Conservation (phyloP, 2,329 filamentous ascomycete genomes). For the Leptographium wingfieldii region DNA sequence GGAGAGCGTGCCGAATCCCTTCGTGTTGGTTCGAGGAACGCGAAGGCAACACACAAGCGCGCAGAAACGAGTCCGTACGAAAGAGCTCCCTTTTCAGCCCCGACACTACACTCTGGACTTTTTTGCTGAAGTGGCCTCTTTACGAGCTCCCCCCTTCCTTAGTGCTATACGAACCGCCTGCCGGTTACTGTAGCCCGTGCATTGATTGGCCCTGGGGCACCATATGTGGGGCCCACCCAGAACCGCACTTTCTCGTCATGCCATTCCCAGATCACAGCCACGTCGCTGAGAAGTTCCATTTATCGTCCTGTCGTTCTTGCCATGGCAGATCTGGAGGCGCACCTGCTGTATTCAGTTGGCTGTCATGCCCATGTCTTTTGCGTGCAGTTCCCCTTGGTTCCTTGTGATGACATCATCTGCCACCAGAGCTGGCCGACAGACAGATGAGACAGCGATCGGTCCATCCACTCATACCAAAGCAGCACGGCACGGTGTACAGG, state of each 20-base stretch:
- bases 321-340: no score
- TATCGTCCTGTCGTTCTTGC: no score
- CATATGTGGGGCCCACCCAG: not conserved
- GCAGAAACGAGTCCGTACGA: not conserved
- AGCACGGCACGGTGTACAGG: no score
- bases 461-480: not conserved
- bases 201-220: not conserved
- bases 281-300: not conserved
- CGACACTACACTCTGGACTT: not conserved
- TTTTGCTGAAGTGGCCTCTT: constrained; percentile 3
- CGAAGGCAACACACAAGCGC: not conserved
- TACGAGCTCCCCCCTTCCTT: not conserved
- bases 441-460: no score
- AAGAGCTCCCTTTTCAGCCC: constrained; percentile 1
- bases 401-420: not conserved
- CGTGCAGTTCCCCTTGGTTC: no score
- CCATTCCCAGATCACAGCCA: not conserved
- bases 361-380: not conserved
- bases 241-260: not conserved
- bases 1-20: not conserved
- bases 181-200: not conserved
- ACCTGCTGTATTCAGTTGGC: no score
- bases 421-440: not conserved
- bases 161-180: not conserved
- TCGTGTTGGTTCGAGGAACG: not conserved